Percentiles rank a stretch among this genome's conserved stretches.
Conservation (phyloP, 106 monocot species). For the Allium sativum region DNA sequence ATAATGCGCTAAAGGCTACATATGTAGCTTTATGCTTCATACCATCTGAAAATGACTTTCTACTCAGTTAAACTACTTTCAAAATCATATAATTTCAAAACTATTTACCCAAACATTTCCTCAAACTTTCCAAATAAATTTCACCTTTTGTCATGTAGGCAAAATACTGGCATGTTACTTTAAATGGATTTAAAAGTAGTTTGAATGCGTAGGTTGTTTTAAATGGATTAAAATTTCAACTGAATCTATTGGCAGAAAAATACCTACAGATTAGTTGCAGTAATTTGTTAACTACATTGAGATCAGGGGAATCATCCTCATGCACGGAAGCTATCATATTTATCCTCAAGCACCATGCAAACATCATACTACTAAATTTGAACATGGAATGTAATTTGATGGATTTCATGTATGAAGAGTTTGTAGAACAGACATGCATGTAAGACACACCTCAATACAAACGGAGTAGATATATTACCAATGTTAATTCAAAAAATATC, state of each 20-base stretch:
- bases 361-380: not conserved
- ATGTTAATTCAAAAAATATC: slow-evolving; percentile 63
- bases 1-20: too few species aligned
- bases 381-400: not conserved
- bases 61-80: too few species aligned
- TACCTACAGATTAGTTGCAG: slow-evolving; percentile 56
- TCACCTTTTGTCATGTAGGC: too few species aligned
- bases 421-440: not conserved
- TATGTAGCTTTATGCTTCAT: too few species aligned
- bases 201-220: too few species aligned
- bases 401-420: not conserved
- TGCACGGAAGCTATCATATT: slow-evolving; percentile 78
- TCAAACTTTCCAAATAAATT: too few species aligned
- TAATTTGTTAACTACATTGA: slow-evolving; percentile 60
- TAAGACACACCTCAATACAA: slow-evolving; percentile 51
- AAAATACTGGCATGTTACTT: too few species aligned
- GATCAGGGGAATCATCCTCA: slow-evolving; percentile 70
- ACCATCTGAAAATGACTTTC: too few species aligned
- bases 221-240: too few species aligned
- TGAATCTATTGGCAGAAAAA: not conserved
- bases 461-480: slow-evolving; percentile 40
- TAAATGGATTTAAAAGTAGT: too few species aligned
- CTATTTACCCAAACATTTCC: too few species aligned
- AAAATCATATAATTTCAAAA: too few species aligned
- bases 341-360: slow-evolving; percentile 27